Evolutionary conservation across 768 basidiomycete species (phyloP), one percentile per base, ranked within the genome.

Genomic region (Tremella mesenterica): DNA sequence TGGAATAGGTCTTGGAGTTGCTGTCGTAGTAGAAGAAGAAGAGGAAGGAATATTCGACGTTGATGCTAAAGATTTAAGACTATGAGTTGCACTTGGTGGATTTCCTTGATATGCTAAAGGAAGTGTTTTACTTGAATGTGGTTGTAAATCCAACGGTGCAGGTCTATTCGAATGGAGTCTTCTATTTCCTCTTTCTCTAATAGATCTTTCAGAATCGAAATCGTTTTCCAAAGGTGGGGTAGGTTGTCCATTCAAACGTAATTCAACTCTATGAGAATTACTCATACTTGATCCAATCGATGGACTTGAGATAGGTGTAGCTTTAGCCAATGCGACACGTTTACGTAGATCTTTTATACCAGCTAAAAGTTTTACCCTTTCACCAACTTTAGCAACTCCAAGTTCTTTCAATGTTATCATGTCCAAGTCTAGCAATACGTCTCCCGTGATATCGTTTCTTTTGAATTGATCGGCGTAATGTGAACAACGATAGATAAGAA

Each of bases 371-470:
- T 88, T 80, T 7, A 96, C 81, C 45, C 92, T 78, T 73, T 99
- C 95, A 10, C 95, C 95, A 36, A 99, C 85, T 73, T 85, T 88
- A 28, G 78, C 64, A 26, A 99, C 81, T 13, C 86, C 86, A 82
- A 97, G 87, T 74, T 99, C 95, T 69, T 84, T 88, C 46, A 99
- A 75, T 1, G 83, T 85, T 6, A 76, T 73, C 72, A 91, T 87
- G 67, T 97, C 93, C 41, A 97, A 76, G 58, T 99, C 95, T 46
- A 96, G 78, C 16, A 99, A 75, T 20, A 99, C 83, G 67, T 88
- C 85, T 4, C 93, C 91, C 47, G 88, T 76, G 63, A 99, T 93
- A 68, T 99, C 93, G 75, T 93, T 86, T 3, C 79, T 78, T 44
- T 78, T 80, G 76, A 99, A 99, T 0, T 79, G 77, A 7, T 77